A percentile compares a stretch with the other conserved stretches of the same genome.
Conservation (phyloP, 352 stramenopile genomes). For the Phytophthora pseudosyringae region DNA sequence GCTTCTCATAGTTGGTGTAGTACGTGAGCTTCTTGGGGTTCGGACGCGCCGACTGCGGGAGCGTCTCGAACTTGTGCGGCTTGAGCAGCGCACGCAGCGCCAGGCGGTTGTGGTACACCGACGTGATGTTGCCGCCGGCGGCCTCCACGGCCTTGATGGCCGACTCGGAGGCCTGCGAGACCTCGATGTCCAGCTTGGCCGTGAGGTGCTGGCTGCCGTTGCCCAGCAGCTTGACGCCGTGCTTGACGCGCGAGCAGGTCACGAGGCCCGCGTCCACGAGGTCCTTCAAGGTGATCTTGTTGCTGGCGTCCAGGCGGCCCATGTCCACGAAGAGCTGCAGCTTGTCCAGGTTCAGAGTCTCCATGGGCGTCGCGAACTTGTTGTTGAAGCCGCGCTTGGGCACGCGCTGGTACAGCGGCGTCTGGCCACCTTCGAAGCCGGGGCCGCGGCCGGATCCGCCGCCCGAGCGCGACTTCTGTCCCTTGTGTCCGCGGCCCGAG, state of each 20-base stretch:
- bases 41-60: slow-evolving; percentile 94
- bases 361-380: slow-evolving; percentile 91
- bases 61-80: slow-evolving; percentile 96
- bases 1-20: slow-evolving; percentile 97
- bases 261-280: slow-evolving; percentile 91
- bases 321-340: slow-evolving; percentile 98
- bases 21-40: slow-evolving; percentile 97
- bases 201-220: slow-evolving; percentile 88
- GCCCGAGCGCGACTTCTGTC: slow-evolving; percentile 94
- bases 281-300: slow-evolving; percentile 95
- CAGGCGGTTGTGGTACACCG: slow-evolving; percentile 98
- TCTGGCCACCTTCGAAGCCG: slow-evolving; percentile 98
- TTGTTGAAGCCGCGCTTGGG: slow-evolving; percentile 99
- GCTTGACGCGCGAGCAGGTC: slow-evolving; percentile 91
- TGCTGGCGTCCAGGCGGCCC: slow-evolving; percentile 91
- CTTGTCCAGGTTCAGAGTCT: slow-evolving; percentile 93
- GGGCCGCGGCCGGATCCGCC: slow-evolving; percentile 80
- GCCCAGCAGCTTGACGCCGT: slow-evolving; percentile 96
- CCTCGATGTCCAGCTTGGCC: slow-evolving; percentile 94
- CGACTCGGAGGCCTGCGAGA: slow-evolving; percentile 92
- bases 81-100: slow-evolving; percentile 94
- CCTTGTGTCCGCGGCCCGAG: slow-evolving; percentile 97
- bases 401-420: slow-evolving; percentile 95
- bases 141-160: slow-evolving; percentile 97
- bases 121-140: slow-evolving; percentile 94